Percentiles rank a stretch among this genome's conserved stretches.
Conservation (phyloP, 345 rosid genomes). For the Populus simonii region DNA sequence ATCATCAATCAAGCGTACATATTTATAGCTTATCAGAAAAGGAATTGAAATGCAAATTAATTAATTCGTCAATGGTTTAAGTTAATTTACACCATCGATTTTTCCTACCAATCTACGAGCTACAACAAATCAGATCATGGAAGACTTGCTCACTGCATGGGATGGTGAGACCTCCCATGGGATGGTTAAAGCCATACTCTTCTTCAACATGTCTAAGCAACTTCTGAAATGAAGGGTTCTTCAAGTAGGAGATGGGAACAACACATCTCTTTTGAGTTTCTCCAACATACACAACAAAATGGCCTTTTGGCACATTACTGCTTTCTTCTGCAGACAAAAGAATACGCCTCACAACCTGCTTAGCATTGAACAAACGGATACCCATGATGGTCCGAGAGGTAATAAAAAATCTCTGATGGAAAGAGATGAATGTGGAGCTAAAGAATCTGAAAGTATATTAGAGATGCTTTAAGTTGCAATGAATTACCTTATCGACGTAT, state of each 20-base stretch:
- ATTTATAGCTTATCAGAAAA: neutral
- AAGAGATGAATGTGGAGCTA: neutral
- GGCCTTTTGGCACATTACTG: neutral
- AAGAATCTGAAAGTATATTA: neutral
- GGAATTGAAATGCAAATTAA: neutral
- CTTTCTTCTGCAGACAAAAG: neutral
- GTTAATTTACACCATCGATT: neutral
- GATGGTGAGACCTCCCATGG: conserved; percentile 18
- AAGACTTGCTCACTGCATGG: conserved; percentile 15
- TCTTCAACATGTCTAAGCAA: conserved; percentile 8
- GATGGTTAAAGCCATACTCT: conserved; percentile 18
- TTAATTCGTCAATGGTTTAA: neutral
- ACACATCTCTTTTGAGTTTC: conserved; percentile 8
- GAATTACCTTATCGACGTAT: neutral
- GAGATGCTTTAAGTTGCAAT: neutral
- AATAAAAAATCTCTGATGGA: neutral
- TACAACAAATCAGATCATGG: neutral
- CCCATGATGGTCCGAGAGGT: neutral
- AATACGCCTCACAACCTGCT: neutral
- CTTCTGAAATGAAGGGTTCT: conserved; percentile 1
- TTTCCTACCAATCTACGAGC: neutral
- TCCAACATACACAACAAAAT: conserved; percentile 12
- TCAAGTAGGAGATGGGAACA: conserved; percentile 6
- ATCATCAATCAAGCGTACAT: neutral
- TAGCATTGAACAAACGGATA: neutral